Evolutionary conservation across 768 basidiomycete species (phyloP).

Genomic region (Podaxis sp.): DNA sequence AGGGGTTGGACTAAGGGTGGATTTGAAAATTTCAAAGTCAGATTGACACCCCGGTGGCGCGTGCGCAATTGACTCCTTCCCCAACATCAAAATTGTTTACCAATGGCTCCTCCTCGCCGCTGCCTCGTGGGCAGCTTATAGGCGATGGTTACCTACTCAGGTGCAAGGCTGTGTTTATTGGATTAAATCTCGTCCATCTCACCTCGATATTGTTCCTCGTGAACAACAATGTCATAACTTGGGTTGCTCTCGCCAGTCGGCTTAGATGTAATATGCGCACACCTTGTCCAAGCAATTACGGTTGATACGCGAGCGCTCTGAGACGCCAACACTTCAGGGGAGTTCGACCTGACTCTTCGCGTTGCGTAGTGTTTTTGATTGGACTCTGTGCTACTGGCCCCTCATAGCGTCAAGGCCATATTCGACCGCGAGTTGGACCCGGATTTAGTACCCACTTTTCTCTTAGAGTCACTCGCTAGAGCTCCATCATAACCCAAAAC

Average conservation of each 20-base stretch:
- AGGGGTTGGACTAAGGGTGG: slow-evolving; percentile 37
- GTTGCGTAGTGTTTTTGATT: too few species aligned
- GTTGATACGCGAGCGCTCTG: too few species aligned
- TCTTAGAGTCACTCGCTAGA: neutral
- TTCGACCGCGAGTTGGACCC: too few species aligned
- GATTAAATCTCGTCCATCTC: neutral
- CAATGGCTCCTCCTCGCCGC: neutral
- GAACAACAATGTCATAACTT: too few species aligned
- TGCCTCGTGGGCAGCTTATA: neutral
- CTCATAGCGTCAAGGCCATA: too few species aligned
- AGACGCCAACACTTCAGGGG: too few species aligned
- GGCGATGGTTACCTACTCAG: neutral
- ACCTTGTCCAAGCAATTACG: too few species aligned
- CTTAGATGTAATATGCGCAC: too few species aligned
- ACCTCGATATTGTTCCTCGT: neutral
- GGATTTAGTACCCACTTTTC: too few species aligned
- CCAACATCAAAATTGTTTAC: slow-evolving; percentile 2
- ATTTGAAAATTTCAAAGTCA: slow-evolving; percentile 41
- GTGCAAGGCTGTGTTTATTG: neutral
- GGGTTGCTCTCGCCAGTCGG: too few species aligned
- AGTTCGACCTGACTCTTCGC: too few species aligned
- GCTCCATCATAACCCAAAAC: neutral
- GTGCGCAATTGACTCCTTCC: slow-evolving; percentile 23
- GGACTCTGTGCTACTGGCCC: too few species aligned
- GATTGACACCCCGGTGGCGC: slow-evolving; percentile 42